Conservation (phyloP, 345 rosid species). For the Salix brachista region DNA sequence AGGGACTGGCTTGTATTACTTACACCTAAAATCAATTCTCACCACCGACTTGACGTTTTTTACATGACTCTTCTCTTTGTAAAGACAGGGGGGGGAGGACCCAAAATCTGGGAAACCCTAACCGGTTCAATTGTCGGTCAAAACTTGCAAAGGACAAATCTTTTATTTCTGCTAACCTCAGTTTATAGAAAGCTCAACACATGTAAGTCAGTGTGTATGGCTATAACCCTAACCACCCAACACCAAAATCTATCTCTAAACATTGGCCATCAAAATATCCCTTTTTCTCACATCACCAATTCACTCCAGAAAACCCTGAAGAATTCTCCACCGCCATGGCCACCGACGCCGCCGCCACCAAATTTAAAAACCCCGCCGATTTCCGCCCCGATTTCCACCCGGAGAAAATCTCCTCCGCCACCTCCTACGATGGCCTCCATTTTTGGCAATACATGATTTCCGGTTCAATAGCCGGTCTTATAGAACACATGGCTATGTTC, state of each 20-base stretch:
- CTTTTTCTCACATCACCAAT: neutral
- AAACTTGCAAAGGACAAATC: neutral
- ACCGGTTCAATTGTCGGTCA: neutral
- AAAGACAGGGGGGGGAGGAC: neutral
- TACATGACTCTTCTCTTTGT: neutral
- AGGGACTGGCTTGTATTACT: neutral
- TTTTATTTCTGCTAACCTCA: neutral
- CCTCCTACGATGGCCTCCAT: constrained; percentile 55
- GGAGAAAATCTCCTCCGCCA: constrained; percentile 27
- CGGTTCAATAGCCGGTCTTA: constrained; percentile 86
- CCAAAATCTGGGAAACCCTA: constrained; percentile 3
- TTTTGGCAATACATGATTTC: constrained; percentile 96
- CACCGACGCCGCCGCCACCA: constrained; percentile 58
- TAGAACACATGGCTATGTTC: constrained; percentile 98
- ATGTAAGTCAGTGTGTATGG: neutral
- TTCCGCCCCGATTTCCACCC: constrained; percentile 65
- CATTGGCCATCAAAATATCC: neutral
- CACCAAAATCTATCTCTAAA: neutral
- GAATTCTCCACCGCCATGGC: constrained; percentile 33
- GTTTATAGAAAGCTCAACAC: no score
- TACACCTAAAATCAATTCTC: neutral
- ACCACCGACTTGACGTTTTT: neutral
- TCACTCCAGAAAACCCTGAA: neutral
- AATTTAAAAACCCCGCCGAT: constrained; percentile 54
- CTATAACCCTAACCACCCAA: neutral